phyloP scores from a whole-genome alignment of 768 basidiomycete genomes.

The Hydnomerulius pinastri region DNA sequence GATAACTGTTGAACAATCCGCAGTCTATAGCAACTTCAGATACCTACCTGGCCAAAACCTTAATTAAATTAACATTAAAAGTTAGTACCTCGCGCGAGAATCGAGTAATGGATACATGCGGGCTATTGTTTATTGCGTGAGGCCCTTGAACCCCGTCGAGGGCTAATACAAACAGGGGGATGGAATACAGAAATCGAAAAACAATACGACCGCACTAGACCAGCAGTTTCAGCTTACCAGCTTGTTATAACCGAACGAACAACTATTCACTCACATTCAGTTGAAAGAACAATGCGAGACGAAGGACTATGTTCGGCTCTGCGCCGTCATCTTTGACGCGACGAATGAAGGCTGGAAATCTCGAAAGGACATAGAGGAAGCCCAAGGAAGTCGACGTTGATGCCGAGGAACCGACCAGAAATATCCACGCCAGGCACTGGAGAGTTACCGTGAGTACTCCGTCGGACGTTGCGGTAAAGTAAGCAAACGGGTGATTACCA shows the following conservation, averaged over 20 bases:
- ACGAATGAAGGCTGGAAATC: conserved; percentile 70
- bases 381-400: conserved; percentile 66
- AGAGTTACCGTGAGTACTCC: conserved; percentile 11
- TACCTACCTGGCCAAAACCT: conserved; percentile 66
- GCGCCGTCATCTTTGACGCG: conserved; percentile 75
- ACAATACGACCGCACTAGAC: conserved; percentile 65
- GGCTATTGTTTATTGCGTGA: conserved; percentile 51
- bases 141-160: conserved; percentile 59
- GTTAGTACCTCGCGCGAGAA: conserved; percentile 3
- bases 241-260: neutral
- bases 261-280: conserved; percentile 63
- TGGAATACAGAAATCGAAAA: conserved; percentile 73
- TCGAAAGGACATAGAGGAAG: conserved; percentile 71
- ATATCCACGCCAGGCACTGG: conserved; percentile 75
- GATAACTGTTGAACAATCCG: conserved; percentile 1
- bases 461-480: neutral
- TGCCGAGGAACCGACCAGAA: conserved; percentile 67
- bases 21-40: neutral
- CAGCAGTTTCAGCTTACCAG: neutral
- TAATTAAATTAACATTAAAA: neutral
- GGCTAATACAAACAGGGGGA: conserved; percentile 68
- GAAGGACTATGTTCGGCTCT: conserved; percentile 70
- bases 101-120: conserved; percentile 45
- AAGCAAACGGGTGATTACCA: conserved; percentile 37
- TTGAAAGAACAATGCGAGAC: conserved; percentile 74